A percentile compares a stretch with the other conserved stretches of the same genome.
phyloP scores from a whole-genome alignment of 2,329 filamentous ascomycete species.

The Talaromyces sp. region DNA sequence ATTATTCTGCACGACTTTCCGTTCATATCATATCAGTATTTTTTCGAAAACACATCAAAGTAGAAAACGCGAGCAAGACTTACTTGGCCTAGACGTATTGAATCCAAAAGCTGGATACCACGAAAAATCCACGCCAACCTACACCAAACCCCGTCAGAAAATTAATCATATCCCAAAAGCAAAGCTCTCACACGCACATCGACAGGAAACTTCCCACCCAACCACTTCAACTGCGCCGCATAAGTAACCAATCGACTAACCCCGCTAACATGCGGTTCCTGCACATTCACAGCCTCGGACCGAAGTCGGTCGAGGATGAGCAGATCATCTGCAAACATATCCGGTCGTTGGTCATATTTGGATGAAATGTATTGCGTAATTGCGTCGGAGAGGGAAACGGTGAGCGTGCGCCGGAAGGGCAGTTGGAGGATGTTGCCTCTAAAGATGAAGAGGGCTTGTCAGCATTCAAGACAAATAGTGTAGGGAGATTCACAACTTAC shows the following conservation, averaged over 20 bases:
- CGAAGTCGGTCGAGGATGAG: constrained; percentile 79
- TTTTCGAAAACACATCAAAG: background rate
- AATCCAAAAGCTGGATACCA: constrained; percentile 96
- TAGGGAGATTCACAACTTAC: constrained; percentile 20
- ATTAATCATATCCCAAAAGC: background rate
- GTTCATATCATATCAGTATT: constrained; percentile 5
- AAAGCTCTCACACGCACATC: constrained; percentile 55
- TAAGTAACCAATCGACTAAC: constrained; percentile 85
- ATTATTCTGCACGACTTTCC: constrained; percentile 57
- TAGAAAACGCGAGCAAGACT: constrained; percentile 14
- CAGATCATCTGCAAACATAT: constrained; percentile 90
- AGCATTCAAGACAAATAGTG: background rate
- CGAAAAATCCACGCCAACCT: constrained; percentile 91
- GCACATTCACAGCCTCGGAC: constrained; percentile 78
- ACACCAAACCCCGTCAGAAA: constrained; percentile 16
- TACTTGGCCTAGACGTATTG: constrained; percentile 66
- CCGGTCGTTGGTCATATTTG: constrained; percentile 98
- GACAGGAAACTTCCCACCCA: constrained; percentile 91
- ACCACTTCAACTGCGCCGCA: constrained; percentile 87
- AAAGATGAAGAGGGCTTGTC: background rate
- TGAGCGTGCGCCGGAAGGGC: constrained; percentile 80
- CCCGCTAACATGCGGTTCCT: constrained; percentile 81
- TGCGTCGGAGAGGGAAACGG: constrained; percentile 70
- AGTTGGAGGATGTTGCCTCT: constrained; percentile 58
- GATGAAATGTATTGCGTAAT: constrained; percentile 93